Conservation (phyloP, 768 basidiomycete genomes). For the Termitomyces sp. region DNA sequence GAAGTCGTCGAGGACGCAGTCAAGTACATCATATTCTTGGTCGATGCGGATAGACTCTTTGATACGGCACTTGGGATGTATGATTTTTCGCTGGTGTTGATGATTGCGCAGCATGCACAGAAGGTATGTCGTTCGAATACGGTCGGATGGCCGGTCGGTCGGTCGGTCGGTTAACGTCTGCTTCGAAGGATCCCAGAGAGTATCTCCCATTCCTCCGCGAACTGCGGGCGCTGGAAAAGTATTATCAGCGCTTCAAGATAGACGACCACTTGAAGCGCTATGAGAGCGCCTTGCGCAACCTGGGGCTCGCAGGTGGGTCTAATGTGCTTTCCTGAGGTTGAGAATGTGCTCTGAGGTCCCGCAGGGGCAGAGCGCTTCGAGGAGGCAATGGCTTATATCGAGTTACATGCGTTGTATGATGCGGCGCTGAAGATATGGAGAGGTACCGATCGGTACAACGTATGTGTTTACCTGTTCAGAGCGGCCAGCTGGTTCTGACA, state of each 20-base stretch:
- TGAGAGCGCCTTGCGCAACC: conserved; percentile 67
- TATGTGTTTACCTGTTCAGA: conserved; percentile 23
- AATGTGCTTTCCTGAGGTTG: background rate
- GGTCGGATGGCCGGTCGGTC: too few relatives aligned
- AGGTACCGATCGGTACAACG: conserved; percentile 57
- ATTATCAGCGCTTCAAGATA: conserved; percentile 86
- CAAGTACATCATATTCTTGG: conserved; percentile 97
- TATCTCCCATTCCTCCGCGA: conserved; percentile 96
- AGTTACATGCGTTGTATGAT: conserved; percentile 70
- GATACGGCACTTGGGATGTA: conserved; percentile 98
- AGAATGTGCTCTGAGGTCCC: background rate
- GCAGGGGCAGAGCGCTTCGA: conserved; percentile 68
- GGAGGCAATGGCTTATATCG: conserved; percentile 77
- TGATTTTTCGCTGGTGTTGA: conserved; percentile 90
- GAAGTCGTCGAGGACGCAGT: conserved; percentile 91
- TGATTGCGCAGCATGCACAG: conserved; percentile 96
- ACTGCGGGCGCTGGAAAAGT: conserved; percentile 70
- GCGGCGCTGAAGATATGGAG: conserved; percentile 73
- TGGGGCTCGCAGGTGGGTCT: conserved; percentile 63
- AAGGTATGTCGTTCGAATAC: conserved; percentile 49
- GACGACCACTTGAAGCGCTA: conserved; percentile 86
- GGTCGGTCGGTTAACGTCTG: background rate
- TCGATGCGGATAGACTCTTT: conserved; percentile 87
- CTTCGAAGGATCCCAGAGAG: conserved; percentile 85
- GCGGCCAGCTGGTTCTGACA: background rate